Evolutionary conservation across 768 basidiomycete genomes (phyloP), one percentile per base, ranked within the genome.

Genomic region (Daedaleopsis sinensis): DNA sequence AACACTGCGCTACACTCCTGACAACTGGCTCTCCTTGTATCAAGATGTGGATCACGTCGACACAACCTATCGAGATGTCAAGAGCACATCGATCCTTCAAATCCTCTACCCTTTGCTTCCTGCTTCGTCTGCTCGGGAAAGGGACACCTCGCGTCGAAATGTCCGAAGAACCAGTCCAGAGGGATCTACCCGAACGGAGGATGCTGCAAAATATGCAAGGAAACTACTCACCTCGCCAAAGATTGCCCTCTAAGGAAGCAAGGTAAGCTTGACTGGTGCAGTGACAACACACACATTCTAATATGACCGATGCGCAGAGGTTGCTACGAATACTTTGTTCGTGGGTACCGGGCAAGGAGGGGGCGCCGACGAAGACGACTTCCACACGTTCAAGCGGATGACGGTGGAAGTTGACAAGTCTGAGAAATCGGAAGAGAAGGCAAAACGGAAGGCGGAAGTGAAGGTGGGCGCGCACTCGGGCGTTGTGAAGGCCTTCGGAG

Each of bases 311-410:
- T 23, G 6, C 38, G 44, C 67, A 78, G 79, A 78, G 70, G 73
- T 74, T 10, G 70, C 74, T 0, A 73, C 82, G 12, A 74, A 71
- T 3, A 71, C 77, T 0, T 65, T 83, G 0, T 80, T 86, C 18
- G 73, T 82, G 8, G 82, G 84, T 18, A 73, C 71, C 1, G 80
- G 80, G 0, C 71, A 71, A 35, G 85, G 79, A 42, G 86, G 82
- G 0, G 93, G 94, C 23, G 89, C 96, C 10, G 96, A 98, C 71
- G 96, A 98, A 73, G 96, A 98, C 70, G 96, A 97, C 71, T 97
- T 96, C 76, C 94, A 95, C 72, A 79, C 79, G 0, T 82, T 94
- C 72, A 89, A 88, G 70, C 83, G 93, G 47, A 82, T 77, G 55
- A 84, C 79, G 48, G 75, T 72, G 11, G 85, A 88, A 60, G 78